Percentiles rank a stretch among this genome's conserved stretches.
These are phyloP conservation scores for Hyphopichia pseudoburtonii DNA, from an alignment of 1,139 yeast species.

Conservation along the genomic window DNA sequence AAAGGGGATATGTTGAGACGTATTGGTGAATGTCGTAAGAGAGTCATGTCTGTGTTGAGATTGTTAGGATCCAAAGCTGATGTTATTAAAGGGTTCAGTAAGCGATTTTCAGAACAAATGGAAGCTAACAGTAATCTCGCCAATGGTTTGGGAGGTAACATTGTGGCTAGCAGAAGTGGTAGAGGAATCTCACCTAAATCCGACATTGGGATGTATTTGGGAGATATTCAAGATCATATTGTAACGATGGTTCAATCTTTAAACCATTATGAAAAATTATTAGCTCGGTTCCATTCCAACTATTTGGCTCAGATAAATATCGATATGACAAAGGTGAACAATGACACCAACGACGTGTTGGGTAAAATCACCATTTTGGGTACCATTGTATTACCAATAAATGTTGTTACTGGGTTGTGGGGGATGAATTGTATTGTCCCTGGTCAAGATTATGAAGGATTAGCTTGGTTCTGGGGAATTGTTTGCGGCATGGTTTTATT, in stretches of 20 bases:
- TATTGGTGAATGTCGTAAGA: conserved; percentile 91
- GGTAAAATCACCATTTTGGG: conserved; percentile 93
- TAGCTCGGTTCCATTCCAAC: conserved; percentile 92
- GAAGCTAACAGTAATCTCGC: conserved; percentile 24
- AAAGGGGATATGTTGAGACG: conserved; percentile 93
- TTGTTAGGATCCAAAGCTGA: conserved; percentile 91
- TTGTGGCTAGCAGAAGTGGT: no score
- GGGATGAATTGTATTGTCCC: conserved; percentile 98
- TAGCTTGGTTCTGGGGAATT: conserved; percentile 71
- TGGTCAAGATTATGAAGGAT: conserved; percentile 74
- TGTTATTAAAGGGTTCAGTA: conserved; percentile 91
- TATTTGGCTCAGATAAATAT: conserved; percentile 95
- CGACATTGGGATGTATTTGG: conserved; percentile 79
- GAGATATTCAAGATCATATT: conserved; percentile 93
- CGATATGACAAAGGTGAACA: conserved; percentile 96
- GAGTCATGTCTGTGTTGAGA: conserved; percentile 88
- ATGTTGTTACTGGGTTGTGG: conserved; percentile 95
- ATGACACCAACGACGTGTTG: conserved; percentile 93
- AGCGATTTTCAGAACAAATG: conserved; percentile 71
- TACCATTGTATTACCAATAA: conserved; percentile 91
- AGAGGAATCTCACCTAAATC: conserved; percentile 41
- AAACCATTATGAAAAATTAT: conserved; percentile 88
- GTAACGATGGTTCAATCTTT: conserved; percentile 95
- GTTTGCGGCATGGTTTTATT: conserved; percentile 19
- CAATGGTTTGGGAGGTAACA: conserved; percentile 64